These are phyloP conservation scores for Chamaecyparis obtusa DNA, from an alignment of 75 land plant species.

Conservation along the genomic window DNA sequence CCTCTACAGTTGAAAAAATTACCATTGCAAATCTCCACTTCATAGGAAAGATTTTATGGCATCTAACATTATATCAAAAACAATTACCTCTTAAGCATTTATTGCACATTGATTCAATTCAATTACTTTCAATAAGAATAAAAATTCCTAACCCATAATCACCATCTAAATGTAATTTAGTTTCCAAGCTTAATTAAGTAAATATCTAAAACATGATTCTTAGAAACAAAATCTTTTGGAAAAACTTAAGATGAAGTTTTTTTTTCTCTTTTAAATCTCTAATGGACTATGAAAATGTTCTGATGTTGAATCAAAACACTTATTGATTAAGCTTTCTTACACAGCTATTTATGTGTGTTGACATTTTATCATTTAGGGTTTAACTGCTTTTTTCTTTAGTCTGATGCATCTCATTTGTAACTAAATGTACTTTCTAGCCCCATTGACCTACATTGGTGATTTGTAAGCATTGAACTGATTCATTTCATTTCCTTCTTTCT, in stretches of 20 bases:
- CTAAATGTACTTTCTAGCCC: not conserved
- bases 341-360: no score
- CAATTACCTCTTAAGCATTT: not conserved
- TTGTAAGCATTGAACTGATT: not conserved
- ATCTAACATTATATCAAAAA: not conserved
- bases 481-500: not conserved
- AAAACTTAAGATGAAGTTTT: no score
- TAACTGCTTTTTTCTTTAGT: no score
- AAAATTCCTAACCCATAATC: not conserved
- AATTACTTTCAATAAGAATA: not conserved
- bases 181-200: not conserved
- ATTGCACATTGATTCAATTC: not conserved
- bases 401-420: no score
- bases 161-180: not conserved
- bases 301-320: no score
- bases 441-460: not conserved
- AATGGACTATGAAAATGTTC: no score
- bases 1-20: conserved; percentile 44
- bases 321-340: no score
- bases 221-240: not conserved
- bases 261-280: no score
- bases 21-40: conserved; percentile 51
- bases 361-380: no score
- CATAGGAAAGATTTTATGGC: conserved; percentile 30
- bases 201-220: not conserved